Evolutionary conservation across 331 rosid genomes (phyloP), one percentile per base, ranked within the genome.

Genomic region (Quercus tomentella): DNA sequence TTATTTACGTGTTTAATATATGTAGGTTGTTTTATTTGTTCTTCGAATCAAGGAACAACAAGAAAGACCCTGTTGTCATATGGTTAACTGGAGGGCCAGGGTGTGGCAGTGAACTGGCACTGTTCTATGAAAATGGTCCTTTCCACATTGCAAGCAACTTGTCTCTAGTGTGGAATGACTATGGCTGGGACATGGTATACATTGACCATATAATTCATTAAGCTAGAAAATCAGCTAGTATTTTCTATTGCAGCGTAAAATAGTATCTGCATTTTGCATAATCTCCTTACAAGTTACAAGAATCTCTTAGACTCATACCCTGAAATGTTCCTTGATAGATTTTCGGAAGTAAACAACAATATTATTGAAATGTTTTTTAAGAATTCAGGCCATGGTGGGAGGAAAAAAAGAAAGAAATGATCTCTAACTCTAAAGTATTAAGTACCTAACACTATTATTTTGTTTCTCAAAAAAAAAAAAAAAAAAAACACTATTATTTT

Each of bases 51-150:
- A 66, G 97, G 78, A 88, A 20, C 60, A 90, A 51, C 11, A 87
- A 79, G 79, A 79, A 73, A 55, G 96, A 93, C 60, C 97, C 98
- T 0, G 83, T 96, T 25, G 97, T 96, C 30, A 92, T 96, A 71
- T 96, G 99, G 99, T 66, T 96, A 77, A 92, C 98, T 7, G 99
- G 98, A 83, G 99, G 99, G 61, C 99, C 99, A 70, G 99, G 99
- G 22, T 96, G 99, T 28, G 87, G 99, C 82, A 90, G 99, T 85
- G 94, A 89, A 74, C 82, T 93, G 30, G 99, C 99, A 70, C 70
- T 96, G 90, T 96, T 96, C 57, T 93, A 90, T 45, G 99, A 96
- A 86, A 93, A 96, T 72, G 99, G 99, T 82, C 99, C 99, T 75
- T 96, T 96, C 56, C 90, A 91, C 3, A 80, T 96, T 68, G 76